Percentiles rank a stretch among this genome's conserved stretches.
These are phyloP conservation scores for Cicer cuneatum DNA, from an alignment of 306 rosid species.

Conservation along the genomic window DNA sequence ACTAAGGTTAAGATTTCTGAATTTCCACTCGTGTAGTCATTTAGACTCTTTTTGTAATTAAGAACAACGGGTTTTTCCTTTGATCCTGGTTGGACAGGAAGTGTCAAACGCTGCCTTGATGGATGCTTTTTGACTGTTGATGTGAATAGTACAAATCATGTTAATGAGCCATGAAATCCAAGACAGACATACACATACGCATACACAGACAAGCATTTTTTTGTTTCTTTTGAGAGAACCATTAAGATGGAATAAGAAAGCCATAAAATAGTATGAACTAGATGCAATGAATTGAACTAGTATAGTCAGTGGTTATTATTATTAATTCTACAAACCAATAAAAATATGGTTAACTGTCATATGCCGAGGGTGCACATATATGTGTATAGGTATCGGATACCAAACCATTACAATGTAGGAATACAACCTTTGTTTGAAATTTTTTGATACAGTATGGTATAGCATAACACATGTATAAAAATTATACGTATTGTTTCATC, in stretches of 20 bases:
- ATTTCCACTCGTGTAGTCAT: conserved; percentile 70
- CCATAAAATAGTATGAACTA: conserved; percentile 21
- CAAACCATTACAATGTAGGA: background rate
- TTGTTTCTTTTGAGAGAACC: conserved; percentile 10
- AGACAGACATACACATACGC: conserved; percentile 1
- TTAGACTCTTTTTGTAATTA: conserved; percentile 68
- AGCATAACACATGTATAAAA: too few species aligned
- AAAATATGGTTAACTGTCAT: background rate
- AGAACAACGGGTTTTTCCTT: conserved; percentile 87
- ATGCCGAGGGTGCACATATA: background rate
- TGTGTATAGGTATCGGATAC: background rate
- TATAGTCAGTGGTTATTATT: background rate
- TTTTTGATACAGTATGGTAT: too few species aligned
- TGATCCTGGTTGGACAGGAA: conserved; percentile 77
- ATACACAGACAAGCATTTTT: conserved; percentile 6
- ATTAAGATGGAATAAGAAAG: conserved; percentile 26
- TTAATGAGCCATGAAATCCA: conserved; percentile 44
- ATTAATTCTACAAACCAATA: conserved; percentile 17
- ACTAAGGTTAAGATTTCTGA: conserved; percentile 66
- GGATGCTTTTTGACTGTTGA: conserved; percentile 86
- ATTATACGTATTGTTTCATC: background rate
- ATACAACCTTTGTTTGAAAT: background rate
- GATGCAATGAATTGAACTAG: conserved; percentile 32
- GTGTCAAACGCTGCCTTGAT: conserved; percentile 88
- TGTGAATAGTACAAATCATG: conserved; percentile 43